Evolutionary conservation across 208 protist genomes (phyloP).

Genomic region (Acanthamoeba triangularis): DNA sequence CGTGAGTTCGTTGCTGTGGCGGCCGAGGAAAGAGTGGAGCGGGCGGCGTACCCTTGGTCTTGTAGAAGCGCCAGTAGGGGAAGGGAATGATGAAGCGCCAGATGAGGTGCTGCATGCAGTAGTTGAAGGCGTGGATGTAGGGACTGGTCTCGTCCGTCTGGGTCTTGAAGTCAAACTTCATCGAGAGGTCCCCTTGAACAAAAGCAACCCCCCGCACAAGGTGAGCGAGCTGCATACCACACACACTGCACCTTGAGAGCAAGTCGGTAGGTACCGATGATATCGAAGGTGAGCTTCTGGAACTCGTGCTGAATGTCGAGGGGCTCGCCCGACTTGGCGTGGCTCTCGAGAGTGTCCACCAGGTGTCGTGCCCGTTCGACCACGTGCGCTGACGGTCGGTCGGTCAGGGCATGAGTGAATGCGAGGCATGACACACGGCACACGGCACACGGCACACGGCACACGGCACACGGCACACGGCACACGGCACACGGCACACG

Average conservation of each 20-base stretch:
- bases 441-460: not conserved
- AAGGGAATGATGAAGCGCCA: constrained; percentile 60
- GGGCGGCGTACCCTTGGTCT: not conserved
- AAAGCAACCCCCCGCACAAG: not conserved
- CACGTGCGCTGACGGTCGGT: not conserved
- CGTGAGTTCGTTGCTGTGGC: not conserved
- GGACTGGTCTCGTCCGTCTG: constrained; percentile 50
- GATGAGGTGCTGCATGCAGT: constrained; percentile 66
- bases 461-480: not conserved
- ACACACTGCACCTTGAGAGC: too few relatives aligned
- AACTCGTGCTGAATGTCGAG: constrained; percentile 61
- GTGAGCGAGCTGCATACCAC: not conserved
- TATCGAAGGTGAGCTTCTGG: constrained; percentile 60
- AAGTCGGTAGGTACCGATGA: not conserved
- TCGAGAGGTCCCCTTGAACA: constrained; percentile 14
- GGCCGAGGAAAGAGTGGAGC: not conserved
- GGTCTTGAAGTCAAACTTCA: constrained; percentile 56
- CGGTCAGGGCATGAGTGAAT: not conserved
- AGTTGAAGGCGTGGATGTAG: constrained; percentile 66
- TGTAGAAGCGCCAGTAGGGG: constrained; percentile 54
- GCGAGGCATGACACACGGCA: too few relatives aligned
- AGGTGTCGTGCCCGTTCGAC: constrained; percentile 4
- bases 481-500: not conserved
- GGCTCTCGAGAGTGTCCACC: constrained; percentile 25
- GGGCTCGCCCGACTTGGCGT: constrained; percentile 1